phyloP scores from a whole-genome alignment of 495 filamentous ascomycete species.

The Daldinia decipiens region DNA sequence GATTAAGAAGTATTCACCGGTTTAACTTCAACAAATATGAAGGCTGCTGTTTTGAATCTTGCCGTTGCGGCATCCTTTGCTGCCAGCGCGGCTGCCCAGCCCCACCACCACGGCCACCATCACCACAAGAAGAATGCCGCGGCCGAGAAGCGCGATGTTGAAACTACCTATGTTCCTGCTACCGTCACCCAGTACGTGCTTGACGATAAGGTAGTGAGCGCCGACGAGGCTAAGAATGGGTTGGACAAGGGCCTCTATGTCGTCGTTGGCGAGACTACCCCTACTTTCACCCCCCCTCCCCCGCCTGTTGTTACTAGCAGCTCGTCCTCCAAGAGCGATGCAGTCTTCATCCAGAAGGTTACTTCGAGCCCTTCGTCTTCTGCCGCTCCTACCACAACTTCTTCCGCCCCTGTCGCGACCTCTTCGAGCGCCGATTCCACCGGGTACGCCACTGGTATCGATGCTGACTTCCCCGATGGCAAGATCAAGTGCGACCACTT shows the following conservation, averaged over 20 bases:
- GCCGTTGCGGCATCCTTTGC: conserved; percentile 61
- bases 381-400: conserved; percentile 34
- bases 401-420: conserved; percentile 35
- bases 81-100: conserved; percentile 56
- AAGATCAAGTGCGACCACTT: conserved; percentile 75
- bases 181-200: conserved; percentile 69
- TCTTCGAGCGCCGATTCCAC: conserved; percentile 32
- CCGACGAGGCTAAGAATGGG: conserved; percentile 68
- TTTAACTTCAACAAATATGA: conserved; percentile 54
- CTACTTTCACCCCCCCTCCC: conserved; percentile 55
- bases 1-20: conserved; percentile 31
- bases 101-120: conserved; percentile 58
- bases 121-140: conserved; percentile 54
- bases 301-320: conserved; percentile 44
- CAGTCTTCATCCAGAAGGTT: conserved; percentile 46
- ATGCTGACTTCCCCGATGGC: conserved; percentile 80
- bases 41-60: conserved; percentile 53
- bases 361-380: conserved; percentile 40
- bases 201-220: conserved; percentile 63
- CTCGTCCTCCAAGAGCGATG: conserved; percentile 46
- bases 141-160: conserved; percentile 57
- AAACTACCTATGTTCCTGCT: conserved; percentile 56
- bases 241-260: conserved; percentile 65
- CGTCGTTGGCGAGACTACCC: conserved; percentile 59
- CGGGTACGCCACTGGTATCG: conserved; percentile 63